These are phyloP conservation scores for Penicillium psychrofluorescens DNA, from an alignment of 495 filamentous ascomycete species.

Conservation along the genomic window DNA sequence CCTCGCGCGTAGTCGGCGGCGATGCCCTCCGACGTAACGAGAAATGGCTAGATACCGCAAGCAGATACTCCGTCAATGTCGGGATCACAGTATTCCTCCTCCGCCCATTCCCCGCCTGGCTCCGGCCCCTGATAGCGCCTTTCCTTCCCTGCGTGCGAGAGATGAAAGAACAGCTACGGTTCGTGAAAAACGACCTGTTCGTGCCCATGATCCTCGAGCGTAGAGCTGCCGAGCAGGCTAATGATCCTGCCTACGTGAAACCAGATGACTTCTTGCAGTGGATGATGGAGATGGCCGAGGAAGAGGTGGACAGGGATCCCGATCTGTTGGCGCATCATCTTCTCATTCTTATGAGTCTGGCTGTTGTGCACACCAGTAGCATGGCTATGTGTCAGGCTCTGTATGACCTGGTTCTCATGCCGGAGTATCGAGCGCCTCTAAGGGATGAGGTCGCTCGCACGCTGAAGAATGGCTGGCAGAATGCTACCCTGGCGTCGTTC, in stretches of 20 bases:
- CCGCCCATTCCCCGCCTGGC: slow-evolving; percentile 24
- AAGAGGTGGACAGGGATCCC: slow-evolving; percentile 14
- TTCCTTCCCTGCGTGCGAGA: slow-evolving; percentile 23
- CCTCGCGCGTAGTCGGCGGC: slow-evolving; percentile 52
- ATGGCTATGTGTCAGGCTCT: slow-evolving; percentile 26
- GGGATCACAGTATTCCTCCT: slow-evolving; percentile 25
- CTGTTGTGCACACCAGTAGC: slow-evolving; percentile 26
- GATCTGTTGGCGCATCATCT: slow-evolving; percentile 20
- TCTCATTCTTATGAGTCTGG: slow-evolving; percentile 20
- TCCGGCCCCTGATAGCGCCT: slow-evolving; percentile 24
- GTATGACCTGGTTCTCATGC: slow-evolving; percentile 23
- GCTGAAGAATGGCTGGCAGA: slow-evolving; percentile 16
- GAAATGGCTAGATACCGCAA: slow-evolving; percentile 46
- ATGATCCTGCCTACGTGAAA: slow-evolving; percentile 14
- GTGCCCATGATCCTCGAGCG: slow-evolving; percentile 23
- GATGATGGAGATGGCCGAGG: slow-evolving; percentile 28
- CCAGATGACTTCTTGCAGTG: slow-evolving; percentile 34
- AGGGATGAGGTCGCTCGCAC: slow-evolving; percentile 21
- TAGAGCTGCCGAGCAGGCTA: slow-evolving; percentile 6
- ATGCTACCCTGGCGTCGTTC: slow-evolving; percentile 14
- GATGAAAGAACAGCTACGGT: slow-evolving; percentile 13
- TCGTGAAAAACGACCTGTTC: slow-evolving; percentile 19
- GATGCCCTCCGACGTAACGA: slow-evolving; percentile 42
- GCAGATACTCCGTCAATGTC: slow-evolving; percentile 47
- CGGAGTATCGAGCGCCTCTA: slow-evolving; percentile 23